Evolutionary conservation across 2,329 filamentous ascomycete species (phyloP), one percentile per base, ranked within the genome.

Genomic region (Fusarium tuaranense): DNA sequence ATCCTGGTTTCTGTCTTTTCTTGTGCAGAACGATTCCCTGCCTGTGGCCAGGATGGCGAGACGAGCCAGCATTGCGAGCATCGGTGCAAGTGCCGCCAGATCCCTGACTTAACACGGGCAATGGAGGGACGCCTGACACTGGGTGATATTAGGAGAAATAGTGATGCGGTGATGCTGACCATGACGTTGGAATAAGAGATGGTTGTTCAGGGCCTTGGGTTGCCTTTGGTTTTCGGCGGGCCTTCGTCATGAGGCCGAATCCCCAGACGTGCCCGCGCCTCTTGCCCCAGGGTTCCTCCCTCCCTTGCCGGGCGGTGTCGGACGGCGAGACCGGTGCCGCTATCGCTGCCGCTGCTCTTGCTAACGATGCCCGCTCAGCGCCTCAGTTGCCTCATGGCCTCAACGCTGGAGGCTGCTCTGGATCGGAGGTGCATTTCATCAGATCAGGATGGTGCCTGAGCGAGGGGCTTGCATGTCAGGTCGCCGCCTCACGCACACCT

Each of bases 1-100:
- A 78, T 70, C 77, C 77, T 72, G 68, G 73, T 63, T 53, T 53
- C 48, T 69, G 27, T 74, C 62, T 61, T 72, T 67, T 75, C 41
- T 78, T 78, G 75, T 72, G 70, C 69, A 71, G 36, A 70, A 22
- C 63, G 61, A 71, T 75, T 71, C 66, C 75, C 76, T 78, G 75
- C 65, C 72, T 58, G 48, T 57, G 63, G 67, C 72, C 51, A 65
- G 69, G 73, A 76, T 78, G 57, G 69, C 70, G 73, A 78, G 73
- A 77, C 67, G 67, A 76, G 75, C 65, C 32, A 39, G 65, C 61
- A 72, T 71, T 62, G 63, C 55, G 62, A 70, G 70, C 72, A 78
- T 78, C 66, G 67, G 68, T 74, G 67, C 68, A 74, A 79, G 70
- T 79, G 77, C 76, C 73, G 75, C 68, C 8, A 32, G 22, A 63